These are phyloP conservation scores for Furcasterigmium furcatum DNA, from an alignment of 2,329 filamentous ascomycete species.

Conservation along the genomic window DNA sequence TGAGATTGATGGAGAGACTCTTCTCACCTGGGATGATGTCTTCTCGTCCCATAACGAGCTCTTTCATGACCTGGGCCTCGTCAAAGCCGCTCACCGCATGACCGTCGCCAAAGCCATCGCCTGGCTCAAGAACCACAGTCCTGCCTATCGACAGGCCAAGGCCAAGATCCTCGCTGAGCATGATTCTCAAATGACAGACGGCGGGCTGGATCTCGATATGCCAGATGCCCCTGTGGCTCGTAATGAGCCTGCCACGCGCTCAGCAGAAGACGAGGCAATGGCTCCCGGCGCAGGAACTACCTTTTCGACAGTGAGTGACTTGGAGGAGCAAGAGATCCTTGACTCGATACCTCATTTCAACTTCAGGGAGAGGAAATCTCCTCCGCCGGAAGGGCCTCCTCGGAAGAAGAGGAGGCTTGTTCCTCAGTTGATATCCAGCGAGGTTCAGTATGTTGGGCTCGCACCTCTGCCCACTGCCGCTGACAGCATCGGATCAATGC, in stretches of 20 bases:
- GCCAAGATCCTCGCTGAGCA: background rate
- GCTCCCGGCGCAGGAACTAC: too few relatives aligned
- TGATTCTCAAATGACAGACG: background rate
- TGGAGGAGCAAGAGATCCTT: too few relatives aligned
- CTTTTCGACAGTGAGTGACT: conserved; percentile 3
- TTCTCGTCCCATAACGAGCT: conserved; percentile 44
- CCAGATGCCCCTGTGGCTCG: background rate
- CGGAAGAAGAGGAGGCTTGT: conserved; percentile 24
- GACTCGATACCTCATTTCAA: too few relatives aligned
- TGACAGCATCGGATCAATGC: conserved; percentile 3
- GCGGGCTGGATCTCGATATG: background rate
- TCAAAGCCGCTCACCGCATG: conserved; percentile 52
- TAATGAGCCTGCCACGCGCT: background rate
- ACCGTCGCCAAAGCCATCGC: conserved; percentile 55
- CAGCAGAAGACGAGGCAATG: too few relatives aligned
- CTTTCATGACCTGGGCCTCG: conserved; percentile 52
- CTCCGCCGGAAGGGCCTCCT: conserved; percentile 1
- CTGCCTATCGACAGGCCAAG: conserved; percentile 10
- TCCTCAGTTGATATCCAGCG: conserved; percentile 15
- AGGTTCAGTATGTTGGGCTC: conserved; percentile 11
- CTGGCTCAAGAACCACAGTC: conserved; percentile 12
- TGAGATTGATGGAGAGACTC: conserved; percentile 60
- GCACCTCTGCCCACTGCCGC: conserved; percentile 4
- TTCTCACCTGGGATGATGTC: conserved; percentile 56
- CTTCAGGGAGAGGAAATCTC: too few relatives aligned